Base-by-base conservation (phyloP, 2,329 filamentous ascomycete species). In the Trichoderma koningiopsis region DNA sequence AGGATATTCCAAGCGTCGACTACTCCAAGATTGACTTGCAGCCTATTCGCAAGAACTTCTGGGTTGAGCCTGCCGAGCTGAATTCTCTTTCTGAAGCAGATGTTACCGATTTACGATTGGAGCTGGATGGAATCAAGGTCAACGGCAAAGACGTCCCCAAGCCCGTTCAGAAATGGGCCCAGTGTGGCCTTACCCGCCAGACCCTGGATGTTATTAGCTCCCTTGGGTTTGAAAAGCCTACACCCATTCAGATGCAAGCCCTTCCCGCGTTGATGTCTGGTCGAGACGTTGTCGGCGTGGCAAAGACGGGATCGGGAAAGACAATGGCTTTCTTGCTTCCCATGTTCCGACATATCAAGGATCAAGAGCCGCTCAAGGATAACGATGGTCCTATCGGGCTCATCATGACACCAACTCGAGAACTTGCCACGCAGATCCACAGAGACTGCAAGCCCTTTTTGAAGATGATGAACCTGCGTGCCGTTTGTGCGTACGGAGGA, bases 341-440 rank as follows among this genome's bases (percentile, higher is more conserved):
- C 47, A 97, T 98, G 93, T 97, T 99, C 79, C 89, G 96, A 68
- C 96, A 99, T 78, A 97, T 98, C 82, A 96, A 95, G 80, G 96
- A 98, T 76, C 96, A 99, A 78, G 86, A 89, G 61, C 89, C 92
- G 0, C 83, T 97, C 22, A 92, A 92, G 75, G 89, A 92, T 55
- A 89, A 91, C 71, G 96, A 99, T 77, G 96, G 96, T 0, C 93
- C 96, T 0, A 88, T 99, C 64, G 90, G 91, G 13, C 81, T 99
- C 64, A 92, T 99, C 72, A 92, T 99, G 86, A 96, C 95, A 14
- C 96, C 96, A 0, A 99, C 96, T 4, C 90, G 96, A 79, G 96
- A 99, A 80, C 84, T 99, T 72, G 94, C 94, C 5, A 92, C 92
- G 2, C 96, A 99, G 79, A 98, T 99, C 72, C 93, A 97, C 78